A percentile compares a stretch with the other conserved stretches of the same genome.
Conservation (phyloP, 495 filamentous ascomycete genomes). For the Xylaria venustula region DNA sequence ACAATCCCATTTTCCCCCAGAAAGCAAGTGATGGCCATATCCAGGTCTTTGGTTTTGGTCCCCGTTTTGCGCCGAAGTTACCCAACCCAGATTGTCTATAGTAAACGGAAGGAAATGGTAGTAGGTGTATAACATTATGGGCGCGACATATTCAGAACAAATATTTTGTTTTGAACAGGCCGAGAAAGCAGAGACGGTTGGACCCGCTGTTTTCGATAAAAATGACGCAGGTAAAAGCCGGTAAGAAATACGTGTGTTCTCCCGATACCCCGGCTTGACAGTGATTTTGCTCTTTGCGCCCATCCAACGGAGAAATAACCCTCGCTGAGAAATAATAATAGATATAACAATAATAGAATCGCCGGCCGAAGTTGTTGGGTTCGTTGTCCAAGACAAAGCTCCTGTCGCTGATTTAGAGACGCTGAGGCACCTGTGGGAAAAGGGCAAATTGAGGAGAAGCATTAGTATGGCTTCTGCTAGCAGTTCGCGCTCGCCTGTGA, state of each 20-base stretch:
- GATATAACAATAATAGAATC: no score
- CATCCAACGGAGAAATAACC: no score
- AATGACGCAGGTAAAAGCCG: not conserved
- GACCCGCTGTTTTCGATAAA: not conserved
- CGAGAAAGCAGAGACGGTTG: not conserved
- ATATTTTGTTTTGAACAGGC: not conserved
- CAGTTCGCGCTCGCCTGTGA: constrained; percentile 28
- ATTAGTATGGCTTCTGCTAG: constrained; percentile 24
- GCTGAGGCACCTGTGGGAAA: constrained; percentile 21
- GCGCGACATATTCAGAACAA: not conserved
- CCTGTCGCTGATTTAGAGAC: not conserved
- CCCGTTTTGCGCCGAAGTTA: not conserved
- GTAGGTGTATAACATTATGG: not conserved
- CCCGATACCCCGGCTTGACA: not conserved
- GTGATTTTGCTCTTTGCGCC: not conserved
- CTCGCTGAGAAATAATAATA: no score
- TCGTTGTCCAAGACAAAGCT: not conserved
- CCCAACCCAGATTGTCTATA: not conserved
- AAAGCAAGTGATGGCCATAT: not conserved
- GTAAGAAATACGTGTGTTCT: not conserved
- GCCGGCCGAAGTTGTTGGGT: not conserved
- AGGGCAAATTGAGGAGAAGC: constrained; percentile 27
- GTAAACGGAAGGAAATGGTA: not conserved
- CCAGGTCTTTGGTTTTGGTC: not conserved
- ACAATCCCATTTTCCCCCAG: not conserved